Evolutionary conservation across 441 rosid species (phyloP).

Genomic region (Brassica balearica): DNA sequence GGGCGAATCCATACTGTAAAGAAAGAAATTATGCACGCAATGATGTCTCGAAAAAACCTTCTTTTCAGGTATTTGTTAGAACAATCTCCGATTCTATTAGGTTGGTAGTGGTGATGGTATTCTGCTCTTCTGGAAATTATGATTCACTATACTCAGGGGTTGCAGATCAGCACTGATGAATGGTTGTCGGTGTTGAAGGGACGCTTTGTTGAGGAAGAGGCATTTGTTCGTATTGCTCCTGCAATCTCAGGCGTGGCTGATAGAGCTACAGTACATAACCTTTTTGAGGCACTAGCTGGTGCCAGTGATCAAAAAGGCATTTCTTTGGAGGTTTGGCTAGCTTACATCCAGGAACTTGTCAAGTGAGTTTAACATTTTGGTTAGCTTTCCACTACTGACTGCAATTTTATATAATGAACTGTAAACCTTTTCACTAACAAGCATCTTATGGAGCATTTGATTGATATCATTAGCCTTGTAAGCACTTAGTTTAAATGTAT

Average conservation of each 20-base stretch:
- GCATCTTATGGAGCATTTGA: neutral
- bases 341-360: constrained; percentile 86
- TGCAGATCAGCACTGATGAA: constrained; percentile 29
- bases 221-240: constrained; percentile 90
- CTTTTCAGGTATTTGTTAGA: constrained; percentile 64
- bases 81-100: neutral
- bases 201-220: constrained; percentile 75
- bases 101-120: neutral
- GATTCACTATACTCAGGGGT: constrained; percentile 23
- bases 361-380: constrained; percentile 63
- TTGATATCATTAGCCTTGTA: constrained; percentile 10
- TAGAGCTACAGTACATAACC: constrained; percentile 81
- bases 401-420: neutral
- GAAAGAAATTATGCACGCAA: constrained; percentile 41
- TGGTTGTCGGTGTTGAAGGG: constrained; percentile 58
- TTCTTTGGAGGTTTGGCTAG: constrained; percentile 78
- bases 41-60: constrained; percentile 51
- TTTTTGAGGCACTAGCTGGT: constrained; percentile 77
- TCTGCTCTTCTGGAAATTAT: constrained; percentile 7
- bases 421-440: neutral
- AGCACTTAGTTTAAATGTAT: constrained; percentile 14
- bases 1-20: constrained; percentile 78
- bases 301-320: constrained; percentile 65
- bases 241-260: constrained; percentile 93
- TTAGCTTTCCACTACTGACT: constrained; percentile 5